Evolutionary conservation across 768 basidiomycete species (phyloP), one percentile per base, ranked within the genome.

Genomic region (Boletus fagicola): DNA sequence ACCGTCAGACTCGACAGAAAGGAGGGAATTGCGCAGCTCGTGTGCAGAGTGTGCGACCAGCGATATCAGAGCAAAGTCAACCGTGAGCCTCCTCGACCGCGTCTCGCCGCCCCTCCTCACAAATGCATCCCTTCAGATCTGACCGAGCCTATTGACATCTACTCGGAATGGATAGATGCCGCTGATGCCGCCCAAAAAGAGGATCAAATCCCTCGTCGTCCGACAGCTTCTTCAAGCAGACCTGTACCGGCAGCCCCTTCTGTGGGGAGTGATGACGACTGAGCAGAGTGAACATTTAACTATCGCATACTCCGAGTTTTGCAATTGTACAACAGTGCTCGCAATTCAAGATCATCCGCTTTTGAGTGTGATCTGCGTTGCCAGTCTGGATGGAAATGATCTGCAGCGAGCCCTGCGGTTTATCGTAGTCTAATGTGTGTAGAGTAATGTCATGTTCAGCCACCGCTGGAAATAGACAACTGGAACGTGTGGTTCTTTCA

Each of bases 81-180:
- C 64, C 90, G 91, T 94, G 68, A 67, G 86, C 73, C 12, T n/a
- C 44, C 33, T 38, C 53, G 48, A 42, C 30, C n/a, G 3, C 28
- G 13, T 33, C 47, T 40, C 49, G 28, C 22, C 4, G 40, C 35
- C 16, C 53, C 64, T 36, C 49, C 56, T 72, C 64, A 57, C 56
- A 11, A n/a, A n/a, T 43, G 38, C 62, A 35, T 47, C 39, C 52
- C 49, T 58, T 51, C 68, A 94, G 92, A 94, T 70, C 77, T 94
- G 51, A 92, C 91, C 1, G 92, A 93, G 63, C 83, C 92, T 16
- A 85, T 94, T 55, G 92, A 94, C 71, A 90, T 94, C 31, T 94
- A 92, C 70, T 92, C 91, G 8, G 90, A 92, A 68, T 94, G 92
- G 92, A 91, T 93, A 60, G 90, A 92, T 69, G 90, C 90, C 49